phyloP scores from a whole-genome alignment of 805 yeast species.

The Candida insectorum region DNA sequence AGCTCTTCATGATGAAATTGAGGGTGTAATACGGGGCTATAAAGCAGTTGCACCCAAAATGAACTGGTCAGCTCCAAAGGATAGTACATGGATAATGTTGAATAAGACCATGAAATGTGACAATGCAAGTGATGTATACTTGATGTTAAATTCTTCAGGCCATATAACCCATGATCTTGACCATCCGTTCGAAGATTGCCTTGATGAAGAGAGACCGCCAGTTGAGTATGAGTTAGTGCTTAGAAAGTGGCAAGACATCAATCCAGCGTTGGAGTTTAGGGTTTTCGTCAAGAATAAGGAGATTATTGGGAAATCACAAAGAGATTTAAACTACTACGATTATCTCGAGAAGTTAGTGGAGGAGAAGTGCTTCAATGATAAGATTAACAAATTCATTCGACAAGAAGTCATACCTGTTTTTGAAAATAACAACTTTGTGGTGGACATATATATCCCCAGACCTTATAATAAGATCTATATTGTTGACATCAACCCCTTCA shows the following conservation, averaged over 20 bases:
- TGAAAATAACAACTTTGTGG: constrained; percentile 40
- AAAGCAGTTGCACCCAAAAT: constrained; percentile 79
- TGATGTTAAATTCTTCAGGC: constrained; percentile 81
- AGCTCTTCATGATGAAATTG: constrained; percentile 56
- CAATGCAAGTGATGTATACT: constrained; percentile 69
- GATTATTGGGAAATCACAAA: constrained; percentile 73
- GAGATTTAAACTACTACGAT: constrained; percentile 82
- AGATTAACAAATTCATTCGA: constrained; percentile 29
- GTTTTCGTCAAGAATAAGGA: constrained; percentile 67
- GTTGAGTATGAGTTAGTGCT: constrained; percentile 60
- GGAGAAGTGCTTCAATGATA: constrained; percentile 14
- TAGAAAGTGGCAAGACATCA: constrained; percentile 77
- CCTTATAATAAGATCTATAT: constrained; percentile 65
- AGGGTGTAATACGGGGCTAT: constrained; percentile 40
- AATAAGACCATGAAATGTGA: constrained; percentile 72
- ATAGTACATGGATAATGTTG: constrained; percentile 87
- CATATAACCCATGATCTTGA: constrained; percentile 83
- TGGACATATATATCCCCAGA: constrained; percentile 81
- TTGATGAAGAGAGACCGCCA: constrained; percentile 12
- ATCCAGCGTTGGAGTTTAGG: constrained; percentile 90
- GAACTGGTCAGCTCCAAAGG: constrained; percentile 97
- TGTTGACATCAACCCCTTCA: constrained; percentile 85
- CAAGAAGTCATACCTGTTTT: constrained; percentile 25
- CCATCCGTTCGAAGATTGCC: constrained; percentile 62
- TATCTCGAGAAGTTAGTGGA: constrained; percentile 59